A percentile compares a stretch with the other conserved stretches of the same genome.
Evolutionary conservation across 2,329 filamentous ascomycete genomes (phyloP).

Genomic region (Paecilomyces sp.): DNA sequence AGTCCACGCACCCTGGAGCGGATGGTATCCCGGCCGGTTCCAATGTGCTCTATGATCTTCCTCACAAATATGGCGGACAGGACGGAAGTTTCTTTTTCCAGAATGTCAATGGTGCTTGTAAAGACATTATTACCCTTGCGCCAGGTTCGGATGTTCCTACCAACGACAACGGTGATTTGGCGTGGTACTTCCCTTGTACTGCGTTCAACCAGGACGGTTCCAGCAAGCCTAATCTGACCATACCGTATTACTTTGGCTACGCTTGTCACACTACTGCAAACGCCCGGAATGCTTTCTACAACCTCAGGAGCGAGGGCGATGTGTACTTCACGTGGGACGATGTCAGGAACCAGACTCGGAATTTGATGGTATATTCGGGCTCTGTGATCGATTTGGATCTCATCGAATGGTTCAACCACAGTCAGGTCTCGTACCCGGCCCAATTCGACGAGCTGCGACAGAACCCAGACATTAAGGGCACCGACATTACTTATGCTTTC

Average conservation of each 20-base stretch:
- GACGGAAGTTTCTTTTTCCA: conserved; percentile 98
- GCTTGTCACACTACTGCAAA: conserved; percentile 72
- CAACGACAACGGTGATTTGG: conserved; percentile 65
- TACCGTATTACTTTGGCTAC: conserved; percentile 74
- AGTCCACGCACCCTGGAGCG: conserved; percentile 71
- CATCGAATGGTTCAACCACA: conserved; percentile 80
- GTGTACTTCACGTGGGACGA: conserved; percentile 97
- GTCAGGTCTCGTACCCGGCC: conserved; percentile 66
- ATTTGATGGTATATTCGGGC: conserved; percentile 89
- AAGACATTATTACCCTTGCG: conserved; percentile 71
- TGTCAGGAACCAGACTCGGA: conserved; percentile 78
- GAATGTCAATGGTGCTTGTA: conserved; percentile 96
- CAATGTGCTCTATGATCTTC: conserved; percentile 84
- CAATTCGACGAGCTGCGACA: conserved; percentile 75
- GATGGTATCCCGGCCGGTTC: conserved; percentile 65
- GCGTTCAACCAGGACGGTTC: conserved; percentile 93
- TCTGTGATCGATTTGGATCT: conserved; percentile 87
- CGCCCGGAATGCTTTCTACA: conserved; percentile 70
- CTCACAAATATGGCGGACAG: conserved; percentile 72
- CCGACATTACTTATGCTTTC: conserved; percentile 84
- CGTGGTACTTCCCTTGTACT: conserved; percentile 95
- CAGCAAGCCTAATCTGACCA: conserved; percentile 63
- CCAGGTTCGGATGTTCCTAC: conserved; percentile 70
- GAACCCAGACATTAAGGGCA: conserved; percentile 64
- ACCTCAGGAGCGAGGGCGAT: conserved; percentile 63